These are phyloP conservation scores for Aspergillus candidus DNA, from an alignment of 2,329 filamentous ascomycete species.

Conservation along the genomic window DNA sequence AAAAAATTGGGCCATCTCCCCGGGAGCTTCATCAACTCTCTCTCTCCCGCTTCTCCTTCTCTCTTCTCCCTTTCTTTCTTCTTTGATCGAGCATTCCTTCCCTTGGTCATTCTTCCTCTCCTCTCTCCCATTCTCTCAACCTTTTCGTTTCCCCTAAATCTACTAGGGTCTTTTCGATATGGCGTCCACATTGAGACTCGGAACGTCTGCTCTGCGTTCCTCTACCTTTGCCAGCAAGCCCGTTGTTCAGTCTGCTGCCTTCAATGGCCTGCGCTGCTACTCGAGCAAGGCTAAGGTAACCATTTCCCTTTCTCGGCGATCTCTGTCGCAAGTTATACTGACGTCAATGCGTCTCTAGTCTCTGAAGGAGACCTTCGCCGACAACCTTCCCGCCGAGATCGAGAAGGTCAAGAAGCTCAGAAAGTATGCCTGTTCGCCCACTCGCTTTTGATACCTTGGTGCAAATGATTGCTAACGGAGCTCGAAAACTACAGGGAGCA, in stretches of 20 bases:
- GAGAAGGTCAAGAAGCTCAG: conserved; percentile 98
- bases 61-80: conserved; percentile 32
- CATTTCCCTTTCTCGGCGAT: too few species aligned
- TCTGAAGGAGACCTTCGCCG: conserved; percentile 96
- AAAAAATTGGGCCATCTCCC: conserved; percentile 28
- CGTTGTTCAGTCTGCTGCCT: conserved; percentile 63
- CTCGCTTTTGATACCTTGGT: neutral
- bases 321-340: too few species aligned
- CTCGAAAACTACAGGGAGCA: conserved; percentile 61
- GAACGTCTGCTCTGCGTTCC: conserved; percentile 74
- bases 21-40: conserved; percentile 12
- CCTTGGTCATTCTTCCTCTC: conserved; percentile 20
- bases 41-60: conserved; percentile 22
- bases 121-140: conserved; percentile 29
- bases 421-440: conserved; percentile 60
- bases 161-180: conserved; percentile 52
- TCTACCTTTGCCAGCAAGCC: conserved; percentile 63
- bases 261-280: conserved; percentile 83
- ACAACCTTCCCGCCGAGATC: conserved; percentile 90
- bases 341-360: conserved; percentile 52
- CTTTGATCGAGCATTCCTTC: conserved; percentile 23
- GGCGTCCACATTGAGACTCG: conserved; percentile 76
- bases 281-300: conserved; percentile 79
- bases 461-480: conserved; percentile 15
- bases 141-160: conserved; percentile 9